phyloP scores from a whole-genome alignment of 441 rosid genomes.

The Bocquillonia castaneifolia region DNA sequence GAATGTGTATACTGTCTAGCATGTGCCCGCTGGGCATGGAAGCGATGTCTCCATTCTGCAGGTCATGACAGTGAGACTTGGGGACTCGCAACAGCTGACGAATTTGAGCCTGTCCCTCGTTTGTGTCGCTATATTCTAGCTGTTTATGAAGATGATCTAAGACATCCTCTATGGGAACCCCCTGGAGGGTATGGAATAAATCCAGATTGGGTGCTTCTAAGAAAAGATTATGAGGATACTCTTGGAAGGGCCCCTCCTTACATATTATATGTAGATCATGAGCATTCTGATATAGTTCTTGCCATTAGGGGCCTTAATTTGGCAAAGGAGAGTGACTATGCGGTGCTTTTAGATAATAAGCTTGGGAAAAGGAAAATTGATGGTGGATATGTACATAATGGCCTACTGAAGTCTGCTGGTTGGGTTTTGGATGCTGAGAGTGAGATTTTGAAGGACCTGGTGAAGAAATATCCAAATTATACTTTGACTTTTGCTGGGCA shows the following conservation, averaged over 20 bases:
- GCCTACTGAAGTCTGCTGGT: slow-evolving; percentile 71
- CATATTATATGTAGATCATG: slow-evolving; percentile 69
- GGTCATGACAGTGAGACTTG: slow-evolving; percentile 86
- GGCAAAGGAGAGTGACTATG: slow-evolving; percentile 82
- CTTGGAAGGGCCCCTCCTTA: slow-evolving; percentile 75
- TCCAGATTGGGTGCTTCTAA: slow-evolving; percentile 57
- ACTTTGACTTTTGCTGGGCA: slow-evolving; percentile 87
- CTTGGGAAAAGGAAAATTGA: slow-evolving; percentile 67
- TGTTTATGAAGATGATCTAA: slow-evolving; percentile 76
- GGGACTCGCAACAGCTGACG: slow-evolving; percentile 77
- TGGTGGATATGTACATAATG: slow-evolving; percentile 92
- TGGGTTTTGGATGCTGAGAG: slow-evolving; percentile 73
- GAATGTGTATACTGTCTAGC: slow-evolving; percentile 89
- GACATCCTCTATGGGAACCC: slow-evolving; percentile 79
- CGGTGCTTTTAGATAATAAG: slow-evolving; percentile 70
- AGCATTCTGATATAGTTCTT: slow-evolving; percentile 59
- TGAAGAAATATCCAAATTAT: slow-evolving; percentile 57
- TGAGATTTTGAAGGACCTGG: slow-evolving; percentile 54
- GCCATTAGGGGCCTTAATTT: slow-evolving; percentile 75
- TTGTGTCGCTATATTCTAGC: slow-evolving; percentile 72
- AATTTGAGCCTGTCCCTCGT: slow-evolving; percentile 76
- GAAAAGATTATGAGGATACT: slow-evolving; percentile 59
- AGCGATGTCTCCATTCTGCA: slow-evolving; percentile 75
- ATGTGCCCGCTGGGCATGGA: slow-evolving; percentile 91
- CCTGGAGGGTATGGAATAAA: slow-evolving; percentile 78